phyloP scores from a whole-genome alignment of 179 eudicot species.

The Camellia oleifera region DNA sequence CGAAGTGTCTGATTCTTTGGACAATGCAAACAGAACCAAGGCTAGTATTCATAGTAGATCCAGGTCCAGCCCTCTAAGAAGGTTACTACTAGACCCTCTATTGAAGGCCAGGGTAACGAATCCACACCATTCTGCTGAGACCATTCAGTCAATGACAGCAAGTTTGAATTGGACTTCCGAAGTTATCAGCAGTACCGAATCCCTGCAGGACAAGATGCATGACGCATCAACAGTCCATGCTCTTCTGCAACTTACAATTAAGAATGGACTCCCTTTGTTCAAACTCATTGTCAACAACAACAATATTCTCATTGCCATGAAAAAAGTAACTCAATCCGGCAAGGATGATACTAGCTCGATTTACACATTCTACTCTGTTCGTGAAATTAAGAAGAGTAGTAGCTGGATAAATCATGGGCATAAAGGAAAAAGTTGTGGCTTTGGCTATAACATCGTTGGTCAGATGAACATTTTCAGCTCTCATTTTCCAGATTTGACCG shows the following conservation, averaged over 20 bases:
- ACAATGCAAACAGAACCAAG: slow-evolving; percentile 19
- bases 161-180: slow-evolving; percentile 14
- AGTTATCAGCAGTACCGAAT: slow-evolving; percentile 19
- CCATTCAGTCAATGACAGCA: slow-evolving; percentile 22
- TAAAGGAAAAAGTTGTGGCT: slow-evolving; percentile 44
- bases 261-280: slow-evolving; percentile 71
- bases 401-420: slow-evolving; percentile 63
- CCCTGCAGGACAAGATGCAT: slow-evolving; percentile 23
- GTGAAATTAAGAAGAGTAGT: slow-evolving; percentile 48
- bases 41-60: slow-evolving; percentile 27
- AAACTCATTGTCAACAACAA: slow-evolving; percentile 63
- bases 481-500: slow-evolving; percentile 25
- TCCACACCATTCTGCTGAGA: slow-evolving; percentile 22
- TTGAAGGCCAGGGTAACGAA: slow-evolving; percentile 43
- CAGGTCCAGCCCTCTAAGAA: slow-evolving; percentile 68
- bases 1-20: slow-evolving; percentile 25
- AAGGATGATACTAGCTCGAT: slow-evolving; percentile 52
- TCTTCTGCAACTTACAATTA: slow-evolving; percentile 57
- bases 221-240: slow-evolving; percentile 45
- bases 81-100: slow-evolving; percentile 62
- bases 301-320: slow-evolving; percentile 66
- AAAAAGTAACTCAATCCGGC: slow-evolving; percentile 36
- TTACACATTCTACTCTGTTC: slow-evolving; percentile 73
- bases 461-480: slow-evolving; percentile 68
- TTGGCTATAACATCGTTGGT: slow-evolving; percentile 60